Evolutionary conservation across 768 basidiomycete genomes (phyloP).

Genomic region (Scleroderma citrinum): DNA sequence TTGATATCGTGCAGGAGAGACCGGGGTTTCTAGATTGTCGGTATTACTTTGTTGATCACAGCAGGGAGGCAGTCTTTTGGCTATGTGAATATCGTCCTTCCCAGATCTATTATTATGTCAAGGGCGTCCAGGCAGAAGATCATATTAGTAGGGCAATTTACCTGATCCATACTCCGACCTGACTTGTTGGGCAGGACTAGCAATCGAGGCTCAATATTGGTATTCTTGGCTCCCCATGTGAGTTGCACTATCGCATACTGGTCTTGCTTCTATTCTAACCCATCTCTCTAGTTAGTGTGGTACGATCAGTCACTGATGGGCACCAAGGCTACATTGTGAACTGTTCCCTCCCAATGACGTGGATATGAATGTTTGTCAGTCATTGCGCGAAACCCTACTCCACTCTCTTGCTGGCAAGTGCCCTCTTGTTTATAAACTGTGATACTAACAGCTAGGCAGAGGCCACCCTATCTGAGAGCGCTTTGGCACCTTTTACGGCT

Average conservation of each 20-base stretch:
- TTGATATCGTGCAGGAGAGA: not conserved
- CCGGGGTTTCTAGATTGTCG: not conserved
- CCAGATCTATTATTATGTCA: constrained; percentile 29
- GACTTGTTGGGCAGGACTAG: constrained; percentile 8
- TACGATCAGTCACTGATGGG: not conserved
- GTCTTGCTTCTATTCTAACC: not conserved
- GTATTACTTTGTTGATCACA: constrained; percentile 45
- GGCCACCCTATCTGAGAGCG: not conserved
- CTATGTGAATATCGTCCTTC: constrained; percentile 33
- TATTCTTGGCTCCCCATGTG: not conserved
- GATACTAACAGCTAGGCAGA: not conserved
- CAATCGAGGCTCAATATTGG: constrained; percentile 20
- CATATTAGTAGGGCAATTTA: constrained; percentile 34
- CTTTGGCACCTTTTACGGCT: not conserved
- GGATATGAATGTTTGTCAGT: not conserved
- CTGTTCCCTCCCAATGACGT: not conserved
- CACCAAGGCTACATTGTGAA: not conserved
- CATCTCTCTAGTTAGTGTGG: not conserved
- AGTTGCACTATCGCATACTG: not conserved
- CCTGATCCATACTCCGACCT: not conserved
- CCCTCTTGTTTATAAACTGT: not conserved
- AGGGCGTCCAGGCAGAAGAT: constrained; percentile 32
- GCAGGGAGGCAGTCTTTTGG: constrained; percentile 40
- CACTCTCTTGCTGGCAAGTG: not conserved
- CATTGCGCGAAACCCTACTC: not conserved